A percentile compares a stretch with the other conserved stretches of the same genome.
These are phyloP conservation scores for Suaeda aralocaspica DNA, from an alignment of 148 eudicot genomes.

Conservation along the genomic window DNA sequence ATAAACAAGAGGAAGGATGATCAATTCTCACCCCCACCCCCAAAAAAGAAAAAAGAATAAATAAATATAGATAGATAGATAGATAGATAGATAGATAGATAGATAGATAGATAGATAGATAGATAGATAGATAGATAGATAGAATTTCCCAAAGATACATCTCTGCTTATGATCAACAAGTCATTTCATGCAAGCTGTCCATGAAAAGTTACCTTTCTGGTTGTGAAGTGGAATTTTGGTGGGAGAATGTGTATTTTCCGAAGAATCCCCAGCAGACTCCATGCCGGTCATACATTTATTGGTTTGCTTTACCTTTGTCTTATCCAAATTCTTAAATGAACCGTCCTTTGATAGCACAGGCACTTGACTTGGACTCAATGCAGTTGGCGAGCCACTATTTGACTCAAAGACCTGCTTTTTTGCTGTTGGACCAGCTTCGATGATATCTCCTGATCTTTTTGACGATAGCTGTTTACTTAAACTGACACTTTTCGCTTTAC, in stretches of 20 bases:
- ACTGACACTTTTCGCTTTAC: slow-evolving; percentile 28
- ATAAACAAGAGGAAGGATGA: too few relatives aligned
- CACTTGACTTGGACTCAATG: slow-evolving; percentile 37
- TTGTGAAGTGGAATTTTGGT: slow-evolving; percentile 26
- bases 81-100: too few relatives aligned
- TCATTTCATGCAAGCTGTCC: slow-evolving; percentile 2
- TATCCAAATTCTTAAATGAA: slow-evolving; percentile 49
- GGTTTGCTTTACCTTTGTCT: slow-evolving; percentile 40
- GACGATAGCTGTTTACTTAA: slow-evolving; percentile 33
- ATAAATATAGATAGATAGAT: too few relatives aligned
- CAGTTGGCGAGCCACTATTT: slow-evolving; percentile 40
- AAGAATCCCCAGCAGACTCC: slow-evolving; percentile 30
- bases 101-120: too few relatives aligned
- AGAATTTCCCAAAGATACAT: too few relatives aligned
- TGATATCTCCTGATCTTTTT: slow-evolving; percentile 51
- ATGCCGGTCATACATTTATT: slow-evolving; percentile 36
- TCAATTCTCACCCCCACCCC: too few relatives aligned
- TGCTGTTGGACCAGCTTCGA: slow-evolving; percentile 45
- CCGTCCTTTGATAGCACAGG: slow-evolving; percentile 47
- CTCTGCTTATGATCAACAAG: slow-evolving; percentile 5
- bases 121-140: too few relatives aligned
- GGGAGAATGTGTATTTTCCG: slow-evolving; percentile 47
- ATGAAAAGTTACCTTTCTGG: slow-evolving; percentile 22
- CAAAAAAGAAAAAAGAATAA: too few relatives aligned
- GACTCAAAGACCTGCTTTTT: slow-evolving; percentile 67